These are phyloP conservation scores for Aegilops umbellulata DNA, from an alignment of 176 grass and related monocot genomes.

Conservation along the genomic window DNA sequence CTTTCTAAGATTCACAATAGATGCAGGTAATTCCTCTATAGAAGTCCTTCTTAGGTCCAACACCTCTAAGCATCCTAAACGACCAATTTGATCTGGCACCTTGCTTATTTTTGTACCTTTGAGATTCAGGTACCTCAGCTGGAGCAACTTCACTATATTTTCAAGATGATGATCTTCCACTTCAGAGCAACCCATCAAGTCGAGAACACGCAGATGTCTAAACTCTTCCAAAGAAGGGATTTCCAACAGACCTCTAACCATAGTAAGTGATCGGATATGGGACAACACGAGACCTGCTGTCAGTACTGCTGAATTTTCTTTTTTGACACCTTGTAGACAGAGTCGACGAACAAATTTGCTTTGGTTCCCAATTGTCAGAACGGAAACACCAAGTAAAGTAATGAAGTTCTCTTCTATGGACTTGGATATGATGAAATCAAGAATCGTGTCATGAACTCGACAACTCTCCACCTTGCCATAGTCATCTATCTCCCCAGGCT, in stretches of 20 bases:
- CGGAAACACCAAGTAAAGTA: neutral
- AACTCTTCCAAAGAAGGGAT: neutral
- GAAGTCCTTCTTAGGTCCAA: too few relatives aligned
- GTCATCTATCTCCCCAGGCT: neutral
- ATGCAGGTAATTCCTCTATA: too few relatives aligned
- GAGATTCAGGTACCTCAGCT: neutral
- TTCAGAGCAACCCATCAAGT: neutral
- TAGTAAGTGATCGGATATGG: neutral
- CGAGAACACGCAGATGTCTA: neutral
- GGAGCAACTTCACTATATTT: neutral
- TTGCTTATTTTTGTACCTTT: too few relatives aligned
- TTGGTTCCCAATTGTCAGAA: neutral
- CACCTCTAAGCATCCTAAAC: too few relatives aligned
- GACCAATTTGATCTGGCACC: too few relatives aligned
- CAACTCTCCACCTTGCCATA: neutral
- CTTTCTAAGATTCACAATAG: too few relatives aligned
- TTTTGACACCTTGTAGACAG: fast-evolving
- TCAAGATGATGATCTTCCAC: neutral
- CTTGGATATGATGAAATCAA: slow-evolving; percentile 3
- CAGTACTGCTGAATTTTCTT: too few relatives aligned
- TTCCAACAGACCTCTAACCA: neutral
- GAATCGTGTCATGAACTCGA: neutral
- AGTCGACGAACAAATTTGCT: neutral
- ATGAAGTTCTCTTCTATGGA: slow-evolving; percentile 8
- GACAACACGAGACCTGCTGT: neutral